phyloP scores from a whole-genome alignment of 1,139 yeast genomes.

The Kodamaea fungicola region DNA sequence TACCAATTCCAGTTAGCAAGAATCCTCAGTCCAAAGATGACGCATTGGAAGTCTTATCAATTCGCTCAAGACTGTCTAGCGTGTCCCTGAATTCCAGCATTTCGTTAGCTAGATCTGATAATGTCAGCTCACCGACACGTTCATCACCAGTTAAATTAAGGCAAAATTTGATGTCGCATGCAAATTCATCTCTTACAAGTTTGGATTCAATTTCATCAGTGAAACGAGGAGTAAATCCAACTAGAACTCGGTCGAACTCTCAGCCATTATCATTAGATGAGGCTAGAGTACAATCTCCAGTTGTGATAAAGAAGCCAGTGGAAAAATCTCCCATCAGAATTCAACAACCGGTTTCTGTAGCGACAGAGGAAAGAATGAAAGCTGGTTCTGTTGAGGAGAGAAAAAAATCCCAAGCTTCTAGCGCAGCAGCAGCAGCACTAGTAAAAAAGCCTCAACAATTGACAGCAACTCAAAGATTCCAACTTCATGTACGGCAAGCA shows the following conservation, averaged over 20 bases:
- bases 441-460: conserved; percentile 11
- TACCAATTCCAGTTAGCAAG: conserved; percentile 3
- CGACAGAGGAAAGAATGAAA: conserved; percentile 19
- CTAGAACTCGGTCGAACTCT: conserved; percentile 37
- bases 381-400: conserved; percentile 1
- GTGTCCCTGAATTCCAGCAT: conserved; percentile 13
- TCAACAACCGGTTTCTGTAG: conserved; percentile 17
- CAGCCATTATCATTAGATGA: conserved; percentile 26
- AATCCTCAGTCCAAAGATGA: conserved; percentile 1
- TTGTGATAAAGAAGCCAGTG: not conserved
- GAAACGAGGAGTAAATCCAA: not conserved
- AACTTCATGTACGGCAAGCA: conserved; percentile 38
- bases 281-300: not conserved
- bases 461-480: conserved; percentile 41
- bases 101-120: conserved; percentile 12
- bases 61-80: conserved; percentile 25
- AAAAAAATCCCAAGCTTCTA: conserved; percentile 6
- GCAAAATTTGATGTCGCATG: conserved; percentile 26
- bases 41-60: conserved; percentile 10
- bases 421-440: conserved; percentile 8
- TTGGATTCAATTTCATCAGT: conserved; percentile 8
- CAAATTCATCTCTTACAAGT: conserved; percentile 20
- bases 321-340: conserved; percentile 6
- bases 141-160: conserved; percentile 20
- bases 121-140: conserved; percentile 18